Conservation (phyloP, 2,329 filamentous ascomycete genomes). For the Calycina herbarum region DNA sequence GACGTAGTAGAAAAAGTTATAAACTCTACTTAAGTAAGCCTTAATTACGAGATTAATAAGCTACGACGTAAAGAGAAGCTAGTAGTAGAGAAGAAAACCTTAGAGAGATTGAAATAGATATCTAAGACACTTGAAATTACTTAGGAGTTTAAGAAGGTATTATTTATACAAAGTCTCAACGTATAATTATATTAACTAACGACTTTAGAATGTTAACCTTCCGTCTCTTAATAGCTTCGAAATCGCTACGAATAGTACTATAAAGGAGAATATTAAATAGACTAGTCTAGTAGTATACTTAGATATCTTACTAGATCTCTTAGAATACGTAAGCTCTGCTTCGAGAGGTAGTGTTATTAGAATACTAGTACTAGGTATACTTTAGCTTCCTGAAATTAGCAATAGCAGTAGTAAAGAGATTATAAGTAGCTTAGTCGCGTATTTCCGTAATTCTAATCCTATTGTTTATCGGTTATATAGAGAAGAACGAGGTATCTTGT, state of each 20-base stretch:
- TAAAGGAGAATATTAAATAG: background rate
- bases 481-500: constrained; percentile 15
- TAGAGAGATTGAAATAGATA: background rate
- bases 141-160: background rate
- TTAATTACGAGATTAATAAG: background rate
- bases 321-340: constrained; percentile 1
- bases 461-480: constrained; percentile 15
- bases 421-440: constrained; percentile 11
- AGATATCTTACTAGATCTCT: constrained; percentile 18
- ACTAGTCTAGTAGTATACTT: constrained; percentile 18
- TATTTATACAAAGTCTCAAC: background rate
- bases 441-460: constrained; percentile 12
- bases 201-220: background rate
- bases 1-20: background rate
- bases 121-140: background rate
- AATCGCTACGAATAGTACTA: background rate
- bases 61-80: background rate
- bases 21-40: background rate
- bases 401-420: constrained; percentile 8
- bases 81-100: background rate
- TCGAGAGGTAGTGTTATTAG: background rate
- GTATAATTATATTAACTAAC: background rate
- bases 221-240: background rate
- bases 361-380: constrained; percentile 5
- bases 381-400: constrained; percentile 9